phyloP scores from a whole-genome alignment of 495 filamentous ascomycete species.

The Glarea lozoyensis region DNA sequence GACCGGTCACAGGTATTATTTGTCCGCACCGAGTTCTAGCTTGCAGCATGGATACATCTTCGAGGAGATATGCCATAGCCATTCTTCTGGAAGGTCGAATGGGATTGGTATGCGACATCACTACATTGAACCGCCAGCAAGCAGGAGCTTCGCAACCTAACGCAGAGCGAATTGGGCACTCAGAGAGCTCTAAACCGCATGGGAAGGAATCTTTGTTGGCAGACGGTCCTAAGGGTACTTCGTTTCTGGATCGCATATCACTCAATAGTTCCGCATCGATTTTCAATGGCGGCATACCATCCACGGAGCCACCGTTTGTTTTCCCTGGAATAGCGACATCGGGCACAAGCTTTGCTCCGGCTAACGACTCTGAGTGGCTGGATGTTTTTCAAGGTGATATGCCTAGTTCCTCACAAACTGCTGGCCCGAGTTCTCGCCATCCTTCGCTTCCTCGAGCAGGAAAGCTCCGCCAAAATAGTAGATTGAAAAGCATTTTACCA shows the following conservation, averaged over 20 bases:
- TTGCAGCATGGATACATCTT: conserved; percentile 56
- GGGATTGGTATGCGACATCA: conserved; percentile 54
- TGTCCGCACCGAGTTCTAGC: conserved; percentile 53
- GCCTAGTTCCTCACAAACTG: neutral
- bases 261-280: conserved; percentile 10
- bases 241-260: conserved; percentile 11
- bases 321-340: conserved; percentile 11
- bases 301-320: conserved; percentile 6
- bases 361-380: conserved; percentile 10
- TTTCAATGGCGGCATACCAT: neutral
- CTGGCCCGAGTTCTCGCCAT: conserved; percentile 3
- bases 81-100: conserved; percentile 52
- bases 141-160: too few relatives aligned
- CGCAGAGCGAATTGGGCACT: too few relatives aligned
- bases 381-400: conserved; percentile 9
- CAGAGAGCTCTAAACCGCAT: too few relatives aligned
- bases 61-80: conserved; percentile 47
- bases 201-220: neutral
- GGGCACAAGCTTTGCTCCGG: neutral
- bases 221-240: conserved; percentile 4
- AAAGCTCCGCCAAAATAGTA: neutral
- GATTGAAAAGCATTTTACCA: neutral
- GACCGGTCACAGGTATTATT: conserved; percentile 41
- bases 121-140: conserved; percentile 7
- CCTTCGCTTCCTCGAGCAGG: conserved; percentile 1